Conservation (phyloP, 2,329 filamentous ascomycete genomes). For the Pestalotiopsis fici region DNA sequence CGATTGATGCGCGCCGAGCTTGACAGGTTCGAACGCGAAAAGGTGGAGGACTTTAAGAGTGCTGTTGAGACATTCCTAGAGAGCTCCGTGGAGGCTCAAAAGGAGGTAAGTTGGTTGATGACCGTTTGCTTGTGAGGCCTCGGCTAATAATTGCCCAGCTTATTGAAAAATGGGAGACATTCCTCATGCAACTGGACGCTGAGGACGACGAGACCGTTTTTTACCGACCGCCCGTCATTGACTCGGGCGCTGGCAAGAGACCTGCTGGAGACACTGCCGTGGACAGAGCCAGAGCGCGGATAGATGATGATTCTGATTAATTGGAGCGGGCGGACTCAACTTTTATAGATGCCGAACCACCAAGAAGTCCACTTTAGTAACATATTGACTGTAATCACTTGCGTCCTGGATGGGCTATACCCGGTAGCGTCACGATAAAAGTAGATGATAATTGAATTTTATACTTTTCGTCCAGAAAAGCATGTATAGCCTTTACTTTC, state of each 20-base stretch:
- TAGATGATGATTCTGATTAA: slow-evolving; percentile 63
- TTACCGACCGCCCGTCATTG: slow-evolving; percentile 63
- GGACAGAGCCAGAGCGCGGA: slow-evolving; percentile 58
- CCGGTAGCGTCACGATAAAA: slow-evolving; percentile 1
- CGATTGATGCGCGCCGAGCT: slow-evolving; percentile 87
- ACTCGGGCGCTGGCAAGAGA: slow-evolving; percentile 43
- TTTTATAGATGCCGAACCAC: not conserved
- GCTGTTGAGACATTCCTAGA: slow-evolving; percentile 97
- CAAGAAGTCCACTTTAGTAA: not conserved
- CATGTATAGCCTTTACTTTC: not conserved
- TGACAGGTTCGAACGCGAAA: slow-evolving; percentile 93
- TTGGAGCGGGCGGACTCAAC: slow-evolving; percentile 3
- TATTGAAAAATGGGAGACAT: slow-evolving; percentile 96
- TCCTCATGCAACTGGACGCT: slow-evolving; percentile 91
- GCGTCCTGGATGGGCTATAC: slow-evolving; percentile 1
- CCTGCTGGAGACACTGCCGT: slow-evolving; percentile 57
- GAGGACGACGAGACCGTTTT: slow-evolving; percentile 80
- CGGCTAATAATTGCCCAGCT: slow-evolving; percentile 39
- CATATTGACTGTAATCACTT: not conserved
- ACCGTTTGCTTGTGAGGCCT: not conserved
- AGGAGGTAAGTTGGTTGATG: slow-evolving; percentile 70
- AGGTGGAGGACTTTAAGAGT: slow-evolving; percentile 98
- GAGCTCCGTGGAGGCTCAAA: slow-evolving; percentile 95
- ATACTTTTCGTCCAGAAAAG: not conserved
- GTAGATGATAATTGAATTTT: not conserved